Evolutionary conservation across 2,329 filamentous ascomycete species (phyloP).

Genomic region (Septoria linicola): DNA sequence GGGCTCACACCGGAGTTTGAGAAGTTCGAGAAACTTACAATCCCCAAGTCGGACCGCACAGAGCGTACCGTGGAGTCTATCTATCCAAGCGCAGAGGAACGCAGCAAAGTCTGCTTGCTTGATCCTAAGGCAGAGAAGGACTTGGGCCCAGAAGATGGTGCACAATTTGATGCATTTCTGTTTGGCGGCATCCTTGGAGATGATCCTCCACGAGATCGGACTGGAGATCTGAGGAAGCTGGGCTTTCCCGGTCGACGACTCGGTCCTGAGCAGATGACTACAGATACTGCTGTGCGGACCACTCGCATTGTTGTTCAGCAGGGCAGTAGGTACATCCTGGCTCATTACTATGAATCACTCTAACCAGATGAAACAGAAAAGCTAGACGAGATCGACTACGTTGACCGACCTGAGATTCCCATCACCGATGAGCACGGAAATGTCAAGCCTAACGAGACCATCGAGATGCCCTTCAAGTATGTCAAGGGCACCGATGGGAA

Average conservation of each 20-base stretch:
- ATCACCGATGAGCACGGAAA: slow-evolving; percentile 62
- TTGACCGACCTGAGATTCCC: slow-evolving; percentile 85
- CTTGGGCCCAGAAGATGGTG: slow-evolving; percentile 76
- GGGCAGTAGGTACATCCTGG: slow-evolving; percentile 59
- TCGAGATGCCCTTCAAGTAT: slow-evolving; percentile 97
- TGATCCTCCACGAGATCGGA: slow-evolving; percentile 65
- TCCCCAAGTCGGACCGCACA: slow-evolving; percentile 23
- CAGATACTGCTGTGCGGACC: slow-evolving; percentile 92
- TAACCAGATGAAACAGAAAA: slow-evolving; percentile 58
- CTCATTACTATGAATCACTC: not conserved
- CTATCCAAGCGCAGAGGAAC: slow-evolving; percentile 60
- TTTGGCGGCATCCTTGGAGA: slow-evolving; percentile 86
- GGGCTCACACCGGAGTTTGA: slow-evolving; percentile 56
- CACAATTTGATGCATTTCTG: slow-evolving; percentile 82
- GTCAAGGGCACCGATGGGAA: slow-evolving; percentile 69
- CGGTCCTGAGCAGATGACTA: slow-evolving; percentile 96
- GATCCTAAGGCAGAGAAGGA: slow-evolving; percentile 83
- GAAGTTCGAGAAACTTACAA: slow-evolving; percentile 19
- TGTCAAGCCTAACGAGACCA: slow-evolving; percentile 69
- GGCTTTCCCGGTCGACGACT: slow-evolving; percentile 84
- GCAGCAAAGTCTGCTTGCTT: slow-evolving; percentile 78
- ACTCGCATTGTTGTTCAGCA: slow-evolving; percentile 86
- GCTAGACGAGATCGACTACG: slow-evolving; percentile 74
- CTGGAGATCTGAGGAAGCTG: slow-evolving; percentile 91
- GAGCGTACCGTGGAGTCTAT: slow-evolving; percentile 72